Evolutionary conservation across 2,329 filamentous ascomycete species (phyloP), one percentile per base, ranked within the genome.

Genomic region (Aaosphaeria pasadenensis): DNA sequence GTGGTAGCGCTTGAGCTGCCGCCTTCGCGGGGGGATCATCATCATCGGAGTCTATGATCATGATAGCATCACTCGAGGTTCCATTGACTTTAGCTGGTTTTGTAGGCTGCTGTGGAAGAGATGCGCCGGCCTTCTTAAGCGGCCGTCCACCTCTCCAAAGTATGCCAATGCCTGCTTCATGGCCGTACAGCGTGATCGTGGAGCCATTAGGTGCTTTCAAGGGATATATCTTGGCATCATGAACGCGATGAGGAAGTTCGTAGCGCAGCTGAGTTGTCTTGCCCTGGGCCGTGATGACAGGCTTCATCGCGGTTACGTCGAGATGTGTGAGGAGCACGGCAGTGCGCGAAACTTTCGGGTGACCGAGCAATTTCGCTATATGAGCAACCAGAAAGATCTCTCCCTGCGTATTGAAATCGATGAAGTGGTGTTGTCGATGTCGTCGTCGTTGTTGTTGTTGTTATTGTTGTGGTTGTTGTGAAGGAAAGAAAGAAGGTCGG

Each of bases 191-290:
- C 40, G 85, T 72, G 49, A 86, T 72, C 3, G 78, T 81, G 4
- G 83, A 85, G 61, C 81, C 81, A 64, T 85, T 85, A 24, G 81
- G 77, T 17, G 81, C 74, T 52, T 74, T 73, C 35, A 80, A 63
- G 5, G 83, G 83, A 59, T 86, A 86, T 54, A 79, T 71, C 61
- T 77, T 75, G 9, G 81, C 75, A 47, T 72, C 71, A 67, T 81
- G 76, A 49, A 82, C 73, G 57, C 81, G 79, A 60, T 82, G 78
- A 11, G 80, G 76, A 32, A 85, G 74, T 56, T 83, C 75, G 60
- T 85, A 85, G 66, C 67, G 60, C 24, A 71, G 55, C 51, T 69
- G 66, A 30, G 63, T 56, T 5, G 55, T 46, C 45, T 67, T 69
- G 52, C 64, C 67, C 47, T 61, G 60, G 44, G 59, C 63, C 6